Evolutionary conservation across 2,329 filamentous ascomycete genomes (phyloP).

Genomic region (Macrophomina tecta): DNA sequence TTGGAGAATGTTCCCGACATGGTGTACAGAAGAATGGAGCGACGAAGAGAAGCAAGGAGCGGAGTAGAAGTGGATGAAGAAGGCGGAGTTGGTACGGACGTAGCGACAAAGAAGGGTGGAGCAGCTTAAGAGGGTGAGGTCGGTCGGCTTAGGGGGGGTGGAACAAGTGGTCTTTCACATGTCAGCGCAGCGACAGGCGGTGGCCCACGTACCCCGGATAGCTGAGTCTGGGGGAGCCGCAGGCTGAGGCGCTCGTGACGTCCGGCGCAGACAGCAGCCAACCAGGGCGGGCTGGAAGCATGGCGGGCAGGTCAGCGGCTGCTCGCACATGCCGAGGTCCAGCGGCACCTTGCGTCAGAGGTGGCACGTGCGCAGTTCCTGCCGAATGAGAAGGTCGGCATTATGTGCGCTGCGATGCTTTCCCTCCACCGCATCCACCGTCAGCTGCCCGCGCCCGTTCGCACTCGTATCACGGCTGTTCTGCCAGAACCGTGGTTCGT

Average conservation of each 20-base stretch:
- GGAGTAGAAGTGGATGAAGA: not conserved
- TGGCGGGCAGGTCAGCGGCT: slow-evolving; percentile 11
- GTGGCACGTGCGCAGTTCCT: slow-evolving; percentile 3
- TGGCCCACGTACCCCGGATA: slow-evolving; percentile 23
- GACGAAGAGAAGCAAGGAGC: slow-evolving; percentile 8
- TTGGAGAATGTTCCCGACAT: slow-evolving; percentile 91
- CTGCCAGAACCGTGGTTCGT: not conserved
- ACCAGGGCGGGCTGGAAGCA: not conserved
- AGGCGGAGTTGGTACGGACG: slow-evolving; percentile 4
- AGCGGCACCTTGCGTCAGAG: slow-evolving; percentile 9
- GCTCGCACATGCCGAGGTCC: slow-evolving; percentile 22
- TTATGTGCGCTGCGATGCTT: slow-evolving; percentile 2
- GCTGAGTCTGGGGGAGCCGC: slow-evolving; percentile 28
- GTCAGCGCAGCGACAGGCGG: slow-evolving; percentile 7
- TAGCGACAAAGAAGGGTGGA: slow-evolving; percentile 25
- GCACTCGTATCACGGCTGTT: not conserved
- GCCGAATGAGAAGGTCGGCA: slow-evolving; percentile 19
- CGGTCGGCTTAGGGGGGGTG: slow-evolving; percentile 21
- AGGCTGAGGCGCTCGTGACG: slow-evolving; percentile 17
- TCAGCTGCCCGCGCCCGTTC: slow-evolving; percentile 2
- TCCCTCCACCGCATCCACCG: not conserved
- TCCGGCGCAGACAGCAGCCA: slow-evolving; percentile 4
- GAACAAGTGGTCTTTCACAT: slow-evolving; percentile 25
- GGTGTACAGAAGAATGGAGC: slow-evolving; percentile 19
- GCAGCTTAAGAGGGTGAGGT: slow-evolving; percentile 22